These are phyloP conservation scores for Paralagenidium karlingii DNA, from an alignment of 352 stramenopile species.

Conservation along the genomic window DNA sequence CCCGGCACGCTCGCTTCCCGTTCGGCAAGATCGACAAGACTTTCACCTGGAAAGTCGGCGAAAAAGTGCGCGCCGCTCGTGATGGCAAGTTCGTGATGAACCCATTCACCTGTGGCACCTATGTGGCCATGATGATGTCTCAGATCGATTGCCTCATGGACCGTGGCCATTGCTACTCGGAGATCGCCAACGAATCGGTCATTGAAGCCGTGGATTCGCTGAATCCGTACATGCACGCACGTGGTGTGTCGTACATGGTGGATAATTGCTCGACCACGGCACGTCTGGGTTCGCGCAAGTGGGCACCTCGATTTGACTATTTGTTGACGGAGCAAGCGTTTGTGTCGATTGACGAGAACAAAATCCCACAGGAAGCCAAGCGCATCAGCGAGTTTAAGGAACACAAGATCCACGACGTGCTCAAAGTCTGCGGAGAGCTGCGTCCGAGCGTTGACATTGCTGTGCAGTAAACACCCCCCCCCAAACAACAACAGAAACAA, in stretches of 20 bases:
- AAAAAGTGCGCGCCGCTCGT: constrained; percentile 90
- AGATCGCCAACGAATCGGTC: constrained; percentile 98
- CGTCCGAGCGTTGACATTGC: constrained; percentile 94
- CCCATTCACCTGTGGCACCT: constrained; percentile 94
- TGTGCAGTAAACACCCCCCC: constrained; percentile 32
- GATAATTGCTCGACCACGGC: constrained; percentile 99
- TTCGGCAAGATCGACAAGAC: constrained; percentile 98
- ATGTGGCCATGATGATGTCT: constrained; percentile 98
- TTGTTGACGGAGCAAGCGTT: constrained; percentile 96
- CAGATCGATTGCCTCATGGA: constrained; percentile 96
- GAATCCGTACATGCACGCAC: constrained; percentile 98
- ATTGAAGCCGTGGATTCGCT: constrained; percentile 98
- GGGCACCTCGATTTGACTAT: constrained; percentile 97
- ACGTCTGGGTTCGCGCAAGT: constrained; percentile 95
- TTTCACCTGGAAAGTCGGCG: constrained; percentile 94
- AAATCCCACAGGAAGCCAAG: constrained; percentile 65
- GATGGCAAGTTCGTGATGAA: constrained; percentile 96
- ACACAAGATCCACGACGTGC: constrained; percentile 95
- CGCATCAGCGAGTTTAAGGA: constrained; percentile 93
- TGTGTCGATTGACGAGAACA: constrained; percentile 90
- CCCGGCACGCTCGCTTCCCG: constrained; percentile 88
- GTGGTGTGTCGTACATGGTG: constrained; percentile 97
- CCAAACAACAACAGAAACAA: not conserved
- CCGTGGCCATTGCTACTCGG: constrained; percentile 94
- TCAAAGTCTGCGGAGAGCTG: constrained; percentile 92